These are phyloP conservation scores for Litsea cubeba DNA, from an alignment of 164 flowering plant genomes.

Conservation along the genomic window DNA sequence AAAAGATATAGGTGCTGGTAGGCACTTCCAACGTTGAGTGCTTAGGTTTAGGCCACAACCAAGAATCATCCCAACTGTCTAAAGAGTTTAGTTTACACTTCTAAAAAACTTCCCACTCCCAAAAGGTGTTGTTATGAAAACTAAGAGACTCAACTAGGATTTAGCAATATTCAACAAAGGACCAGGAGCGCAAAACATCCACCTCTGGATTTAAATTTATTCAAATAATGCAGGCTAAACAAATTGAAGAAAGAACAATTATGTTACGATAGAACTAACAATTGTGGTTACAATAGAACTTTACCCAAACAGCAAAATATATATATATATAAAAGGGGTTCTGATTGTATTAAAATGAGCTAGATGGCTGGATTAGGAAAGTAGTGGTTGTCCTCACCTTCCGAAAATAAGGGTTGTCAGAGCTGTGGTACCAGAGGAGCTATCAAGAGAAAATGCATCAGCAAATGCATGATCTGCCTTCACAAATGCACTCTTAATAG, in stretches of 20 bases:
- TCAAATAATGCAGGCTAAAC: not conserved
- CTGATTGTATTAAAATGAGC: not conserved
- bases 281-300: too few relatives aligned
- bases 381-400: conserved; percentile 38
- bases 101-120: not conserved
- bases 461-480: conserved; percentile 85
- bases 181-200: not conserved
- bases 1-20: not conserved
- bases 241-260: not conserved
- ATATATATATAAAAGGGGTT: not conserved
- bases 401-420: conserved; percentile 69
- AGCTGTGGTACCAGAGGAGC: conserved; percentile 92
- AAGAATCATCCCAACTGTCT: not conserved
- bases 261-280: not conserved
- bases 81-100: not conserved
- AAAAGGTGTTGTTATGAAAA: not conserved
- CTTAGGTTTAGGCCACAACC: not conserved
- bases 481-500: conserved; percentile 68
- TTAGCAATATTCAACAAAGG: not conserved
- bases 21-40: not conserved
- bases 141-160: not conserved
- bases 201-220: not conserved
- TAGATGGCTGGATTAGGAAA: not conserved
- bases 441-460: conserved; percentile 63
- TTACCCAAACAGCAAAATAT: not conserved